Percentiles rank a stretch among this genome's conserved stretches.
phyloP scores from a whole-genome alignment of 257 asterid genomes.

The Solanum megistacrolobum region DNA sequence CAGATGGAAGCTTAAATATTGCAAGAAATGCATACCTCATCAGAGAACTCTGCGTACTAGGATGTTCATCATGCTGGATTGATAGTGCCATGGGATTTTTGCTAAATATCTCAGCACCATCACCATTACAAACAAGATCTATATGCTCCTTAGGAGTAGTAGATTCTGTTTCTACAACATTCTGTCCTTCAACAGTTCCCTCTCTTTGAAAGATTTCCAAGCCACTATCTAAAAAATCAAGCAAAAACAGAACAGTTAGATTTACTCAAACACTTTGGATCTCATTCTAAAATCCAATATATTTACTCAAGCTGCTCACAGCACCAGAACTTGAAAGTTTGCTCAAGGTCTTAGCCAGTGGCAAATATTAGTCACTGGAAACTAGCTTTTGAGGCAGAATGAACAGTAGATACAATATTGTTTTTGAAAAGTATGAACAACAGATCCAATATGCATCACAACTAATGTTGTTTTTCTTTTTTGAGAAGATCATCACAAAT shows the following conservation, averaged over 20 bases:
- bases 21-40: conserved; percentile 25
- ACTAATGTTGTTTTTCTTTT: background rate
- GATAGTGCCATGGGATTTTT: conserved; percentile 25
- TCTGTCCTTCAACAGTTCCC: conserved; percentile 11
- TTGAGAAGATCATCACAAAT: background rate
- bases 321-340: background rate
- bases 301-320: background rate
- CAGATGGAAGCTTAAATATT: background rate
- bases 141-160: conserved; percentile 5
- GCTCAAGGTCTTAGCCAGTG: background rate
- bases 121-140: conserved; percentile 9
- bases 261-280: background rate
- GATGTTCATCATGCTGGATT: conserved; percentile 25
- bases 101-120: conserved; percentile 16
- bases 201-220: conserved; percentile 9
- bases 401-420: background rate
- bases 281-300: background rate
- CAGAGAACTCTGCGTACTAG: conserved; percentile 12
- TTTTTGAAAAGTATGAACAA: background rate
- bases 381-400: background rate
- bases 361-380: background rate
- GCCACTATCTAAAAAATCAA: conserved; percentile 34
- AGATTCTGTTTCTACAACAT: conserved; percentile 22
- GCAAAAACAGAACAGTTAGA: background rate
- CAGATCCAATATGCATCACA: background rate